Conservation (phyloP, 2,329 filamentous ascomycete genomes). For the Stagonosporopsis vannaccii region DNA sequence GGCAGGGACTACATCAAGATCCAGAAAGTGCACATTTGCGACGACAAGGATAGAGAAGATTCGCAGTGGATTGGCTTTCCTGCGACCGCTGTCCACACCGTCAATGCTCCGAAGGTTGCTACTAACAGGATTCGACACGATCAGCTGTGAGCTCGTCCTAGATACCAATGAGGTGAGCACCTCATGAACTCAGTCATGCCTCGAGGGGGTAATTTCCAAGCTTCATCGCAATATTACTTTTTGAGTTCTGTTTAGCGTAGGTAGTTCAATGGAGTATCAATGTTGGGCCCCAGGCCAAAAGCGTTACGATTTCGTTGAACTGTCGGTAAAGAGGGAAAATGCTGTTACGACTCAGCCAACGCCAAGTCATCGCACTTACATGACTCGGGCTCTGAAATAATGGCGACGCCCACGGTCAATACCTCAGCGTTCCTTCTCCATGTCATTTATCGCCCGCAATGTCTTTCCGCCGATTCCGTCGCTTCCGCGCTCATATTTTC, state of each 20-base stretch:
- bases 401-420: background rate
- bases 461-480: slow-evolving; percentile 75
- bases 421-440: slow-evolving; percentile 24
- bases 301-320: background rate
- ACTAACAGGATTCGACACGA: background rate
- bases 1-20: slow-evolving; percentile 22
- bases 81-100: background rate
- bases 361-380: background rate
- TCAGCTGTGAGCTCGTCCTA: background rate
- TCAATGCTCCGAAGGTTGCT: too few relatives aligned
- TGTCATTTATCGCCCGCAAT: slow-evolving; percentile 71
- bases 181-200: background rate
- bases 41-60: slow-evolving; percentile 10
- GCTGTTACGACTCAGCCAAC: slow-evolving; percentile 9
- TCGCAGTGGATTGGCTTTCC: slow-evolving; percentile 17
- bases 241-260: slow-evolving; percentile 16
- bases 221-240: background rate
- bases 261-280: slow-evolving; percentile 9
- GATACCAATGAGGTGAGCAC: background rate
- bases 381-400: slow-evolving; percentile 15
- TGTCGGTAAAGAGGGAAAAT: background rate
- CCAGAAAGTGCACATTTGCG: slow-evolving; percentile 14
- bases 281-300: slow-evolving; percentile 25
- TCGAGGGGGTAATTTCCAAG: background rate
- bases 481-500: slow-evolving; percentile 88